phyloP scores from a whole-genome alignment of 257 asterid species.

The Rehmannia glutinosa region DNA sequence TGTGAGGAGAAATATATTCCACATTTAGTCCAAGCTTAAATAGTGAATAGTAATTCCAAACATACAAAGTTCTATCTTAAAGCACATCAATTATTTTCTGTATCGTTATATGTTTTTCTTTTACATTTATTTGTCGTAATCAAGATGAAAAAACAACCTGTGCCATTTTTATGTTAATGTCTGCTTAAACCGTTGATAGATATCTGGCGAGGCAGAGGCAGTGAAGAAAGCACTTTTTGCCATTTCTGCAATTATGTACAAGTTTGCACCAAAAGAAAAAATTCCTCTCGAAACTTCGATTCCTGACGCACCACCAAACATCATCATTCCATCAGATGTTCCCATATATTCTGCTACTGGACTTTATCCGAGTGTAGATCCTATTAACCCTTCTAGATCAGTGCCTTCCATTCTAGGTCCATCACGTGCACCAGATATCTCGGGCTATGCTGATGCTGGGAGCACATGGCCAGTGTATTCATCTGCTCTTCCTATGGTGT shows the following conservation, averaged over 20 bases:
- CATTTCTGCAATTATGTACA: constrained; percentile 89
- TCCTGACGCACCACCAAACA: constrained; percentile 72
- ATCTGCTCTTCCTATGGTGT: constrained; percentile 69
- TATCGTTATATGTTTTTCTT: not conserved
- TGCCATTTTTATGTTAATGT: not conserved
- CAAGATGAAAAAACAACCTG: not conserved
- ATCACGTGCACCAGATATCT: constrained; percentile 54
- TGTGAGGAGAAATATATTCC: not conserved
- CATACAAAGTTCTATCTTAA: not conserved
- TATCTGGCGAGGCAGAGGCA: constrained; percentile 78
- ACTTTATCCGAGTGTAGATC: constrained; percentile 62
- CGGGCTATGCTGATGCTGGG: constrained; percentile 64
- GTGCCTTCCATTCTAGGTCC: constrained; percentile 65
- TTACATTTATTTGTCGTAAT: not conserved
- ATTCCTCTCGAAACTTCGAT: constrained; percentile 76
- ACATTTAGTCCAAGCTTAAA: not conserved
- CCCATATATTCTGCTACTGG: constrained; percentile 79
- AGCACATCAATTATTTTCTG: not conserved
- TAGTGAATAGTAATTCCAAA: constrained; percentile 12
- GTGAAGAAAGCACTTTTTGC: constrained; percentile 87
- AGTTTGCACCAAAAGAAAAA: constrained; percentile 75
- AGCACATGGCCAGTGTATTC: constrained; percentile 79
- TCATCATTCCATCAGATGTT: constrained; percentile 85
- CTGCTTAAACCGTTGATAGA: constrained; percentile 38
- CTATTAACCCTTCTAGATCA: constrained; percentile 46